Base-by-base conservation (phyloP, 2,329 filamentous ascomycete species). In the Ceratocystis cubensis region DNA sequence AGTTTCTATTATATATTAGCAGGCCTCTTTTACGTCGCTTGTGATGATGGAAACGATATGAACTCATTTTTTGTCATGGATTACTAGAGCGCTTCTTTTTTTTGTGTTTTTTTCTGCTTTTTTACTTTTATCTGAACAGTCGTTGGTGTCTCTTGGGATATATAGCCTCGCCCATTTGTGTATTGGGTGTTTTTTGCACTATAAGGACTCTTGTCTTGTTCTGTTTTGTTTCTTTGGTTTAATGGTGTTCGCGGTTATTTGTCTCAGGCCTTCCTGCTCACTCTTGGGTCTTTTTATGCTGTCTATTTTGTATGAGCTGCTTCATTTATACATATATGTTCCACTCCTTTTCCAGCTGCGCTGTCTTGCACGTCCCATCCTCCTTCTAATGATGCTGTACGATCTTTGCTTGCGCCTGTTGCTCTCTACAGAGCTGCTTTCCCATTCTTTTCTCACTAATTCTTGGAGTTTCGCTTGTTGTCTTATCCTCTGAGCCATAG, bases 11-110 rank as follows among this genome's bases (percentile, higher is more conserved):
- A 41, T 61, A 28, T 30, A 59, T 6, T 65, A n/a, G 22, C 46
- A 22, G 22, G 46, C 62, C 17, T 25, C 20, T 56, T 45, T 20
- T 65, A n/a, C 50, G 28, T 56, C 53, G 41, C 46, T 57, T 45
- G 57, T 15, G n/a, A 61, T 61, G 41, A 46, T 65, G 15, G 57
- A 45, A 59, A 66, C 45, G 65, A 46, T 65, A 65, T n/a, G 59
- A 66, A 65, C 46, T 65, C 57, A 50, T 65, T 56, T 41, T 41
- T 62, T 10, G 8, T 37, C 57, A 48, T 28, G 33, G 44, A 46
- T 66, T 63, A 63, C 65, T 48, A 67, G 61, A 44, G 62, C 63
- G 67, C 64, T 63, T 50, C 46, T 63, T 59, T 30, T 30, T 30
- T 62, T 56, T 67, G 45, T 66, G 30, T 61, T 61, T 17, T 53